Conservation (phyloP, 129 eudicot species). For the Daucus carota region DH1_v3.0 NC_030384.2:43182001-43182500, state of each 20-base stretch:
- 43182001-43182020: background rate
- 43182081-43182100: background rate
- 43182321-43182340: slow-evolving; percentile 89
- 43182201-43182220: background rate
- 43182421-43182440: background rate
- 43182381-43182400: slow-evolving; percentile 93
- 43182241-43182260: background rate
- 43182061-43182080: background rate
- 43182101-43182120: background rate
- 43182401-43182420: slow-evolving; percentile 6
- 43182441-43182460: background rate
- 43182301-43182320: slow-evolving; percentile 95
- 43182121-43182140: background rate
- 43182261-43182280: slow-evolving; percentile 2
- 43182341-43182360: slow-evolving; percentile 90
- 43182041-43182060: background rate
- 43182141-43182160: background rate
- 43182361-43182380: slow-evolving; percentile 81
- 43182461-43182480: background rate
- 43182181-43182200: background rate
- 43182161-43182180: background rate
- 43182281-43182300: slow-evolving; percentile 99
- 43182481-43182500: background rate
- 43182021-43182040: background rate
- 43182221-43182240: background rate